Percentiles rank a stretch among this genome's conserved stretches.
phyloP scores from a whole-genome alignment of 306 rosid genomes.

The Coriaria nepalensis region DNA sequence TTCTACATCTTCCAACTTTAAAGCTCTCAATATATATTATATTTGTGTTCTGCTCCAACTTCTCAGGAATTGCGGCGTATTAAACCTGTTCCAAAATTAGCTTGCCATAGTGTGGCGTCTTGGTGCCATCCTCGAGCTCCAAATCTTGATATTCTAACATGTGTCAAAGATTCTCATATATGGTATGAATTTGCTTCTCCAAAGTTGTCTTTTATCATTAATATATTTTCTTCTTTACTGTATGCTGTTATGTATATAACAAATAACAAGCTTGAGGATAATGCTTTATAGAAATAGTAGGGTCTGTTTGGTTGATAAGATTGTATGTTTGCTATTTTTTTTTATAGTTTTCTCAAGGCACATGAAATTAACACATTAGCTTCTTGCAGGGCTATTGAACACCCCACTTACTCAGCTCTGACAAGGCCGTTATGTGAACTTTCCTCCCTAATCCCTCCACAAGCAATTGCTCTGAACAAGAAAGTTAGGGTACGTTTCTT shows the following conservation, averaged over 20 bases:
- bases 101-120: conserved; percentile 97
- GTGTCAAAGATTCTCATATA: conserved; percentile 95
- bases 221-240: not conserved
- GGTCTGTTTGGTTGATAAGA: too few relatives aligned
- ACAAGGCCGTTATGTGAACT: conserved; percentile 96
- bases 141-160: conserved; percentile 91
- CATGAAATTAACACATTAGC: conserved; percentile 9
- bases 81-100: conserved; percentile 88
- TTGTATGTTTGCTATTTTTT: not conserved
- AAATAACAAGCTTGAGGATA: not conserved
- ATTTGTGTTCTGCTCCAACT: conserved; percentile 9
- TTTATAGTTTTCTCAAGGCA: conserved; percentile 8
- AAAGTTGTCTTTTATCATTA: conserved; percentile 9
- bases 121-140: conserved; percentile 99
- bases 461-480: conserved; percentile 76
- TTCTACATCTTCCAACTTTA: conserved; percentile 4
- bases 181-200: conserved; percentile 32
- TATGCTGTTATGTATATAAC: not conserved
- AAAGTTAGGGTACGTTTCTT: conserved; percentile 73
- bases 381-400: conserved; percentile 90
- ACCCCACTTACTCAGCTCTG: conserved; percentile 94
- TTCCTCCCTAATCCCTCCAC: conserved; percentile 84
- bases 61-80: conserved; percentile 87
- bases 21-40: not conserved
- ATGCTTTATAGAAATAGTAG: too few relatives aligned